Evolutionary conservation across 2,329 filamentous ascomycete genomes (phyloP).

Genomic region (Aspergillus tanneri): DNA sequence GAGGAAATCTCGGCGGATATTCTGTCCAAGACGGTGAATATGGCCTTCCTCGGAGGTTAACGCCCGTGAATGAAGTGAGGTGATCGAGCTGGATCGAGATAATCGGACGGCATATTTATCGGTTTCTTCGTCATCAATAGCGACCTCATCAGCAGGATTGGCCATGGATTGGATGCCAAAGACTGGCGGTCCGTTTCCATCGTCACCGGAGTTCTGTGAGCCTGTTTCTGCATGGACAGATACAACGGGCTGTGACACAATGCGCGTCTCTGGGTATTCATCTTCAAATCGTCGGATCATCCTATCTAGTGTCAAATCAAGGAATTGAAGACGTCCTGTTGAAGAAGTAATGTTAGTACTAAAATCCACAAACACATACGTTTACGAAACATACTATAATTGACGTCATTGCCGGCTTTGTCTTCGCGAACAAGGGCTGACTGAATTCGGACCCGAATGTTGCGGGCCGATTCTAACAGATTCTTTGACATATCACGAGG

Average conservation of each 20-base stretch:
- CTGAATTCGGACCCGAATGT: constrained; percentile 80
- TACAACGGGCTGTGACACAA: constrained; percentile 32
- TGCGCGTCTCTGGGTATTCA: constrained; percentile 86
- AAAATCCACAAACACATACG: constrained; percentile 14
- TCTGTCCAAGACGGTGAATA: constrained; percentile 67
- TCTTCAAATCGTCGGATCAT: constrained; percentile 97
- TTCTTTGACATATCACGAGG: constrained; percentile 94
- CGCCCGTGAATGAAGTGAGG: constrained; percentile 65
- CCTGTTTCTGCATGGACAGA: constrained; percentile 26
- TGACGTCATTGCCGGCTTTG: constrained; percentile 67
- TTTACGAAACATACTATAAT: constrained; percentile 64
- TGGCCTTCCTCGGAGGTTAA: constrained; percentile 68
- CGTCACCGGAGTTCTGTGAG: constrained; percentile 38
- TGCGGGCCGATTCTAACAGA: constrained; percentile 79
- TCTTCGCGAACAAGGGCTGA: constrained; percentile 77
- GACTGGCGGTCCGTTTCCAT: constrained; percentile 21
- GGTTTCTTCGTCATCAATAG: constrained; percentile 43
- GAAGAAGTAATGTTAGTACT: constrained; percentile 7
- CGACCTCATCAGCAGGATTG: constrained; percentile 33
- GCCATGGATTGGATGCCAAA: constrained; percentile 33
- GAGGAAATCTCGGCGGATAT: constrained; percentile 63
- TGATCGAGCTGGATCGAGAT: constrained; percentile 63
- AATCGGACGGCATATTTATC: constrained; percentile 49
- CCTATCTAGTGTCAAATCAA: constrained; percentile 81
- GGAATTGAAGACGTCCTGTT: constrained; percentile 72